Evolutionary conservation across 2,329 filamentous ascomycete genomes (phyloP).

Genomic region (Penicillium digitatum): DNA sequence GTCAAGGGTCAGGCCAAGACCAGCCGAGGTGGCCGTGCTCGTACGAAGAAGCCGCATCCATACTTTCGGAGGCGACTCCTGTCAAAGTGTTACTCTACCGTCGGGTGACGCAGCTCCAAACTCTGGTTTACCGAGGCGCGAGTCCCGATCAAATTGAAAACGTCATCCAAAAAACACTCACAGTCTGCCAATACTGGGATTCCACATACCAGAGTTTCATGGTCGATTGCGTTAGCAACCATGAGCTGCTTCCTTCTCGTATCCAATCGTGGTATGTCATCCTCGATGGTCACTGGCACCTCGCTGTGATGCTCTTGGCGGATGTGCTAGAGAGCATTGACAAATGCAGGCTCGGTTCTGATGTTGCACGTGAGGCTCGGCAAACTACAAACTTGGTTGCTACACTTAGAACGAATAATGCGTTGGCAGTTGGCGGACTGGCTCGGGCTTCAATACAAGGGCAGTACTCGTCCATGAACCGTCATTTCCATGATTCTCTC

Average conservation of each 20-base stretch:
- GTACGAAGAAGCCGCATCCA: conserved; percentile 49
- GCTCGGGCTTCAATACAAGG: conserved; percentile 47
- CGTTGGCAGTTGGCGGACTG: conserved; percentile 48
- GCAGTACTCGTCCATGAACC: conserved; percentile 5
- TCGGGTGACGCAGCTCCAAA: conserved; percentile 55
- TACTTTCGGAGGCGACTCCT: conserved; percentile 52
- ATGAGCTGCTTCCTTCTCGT: conserved; percentile 49
- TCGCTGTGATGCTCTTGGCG: conserved; percentile 53
- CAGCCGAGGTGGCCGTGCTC: conserved; percentile 51
- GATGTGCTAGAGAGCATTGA: conserved; percentile 54
- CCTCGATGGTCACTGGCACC: conserved; percentile 56
- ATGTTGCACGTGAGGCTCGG: conserved; percentile 25
- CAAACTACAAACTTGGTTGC: conserved; percentile 34
- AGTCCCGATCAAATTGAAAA: conserved; percentile 45
- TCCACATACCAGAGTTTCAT: conserved; percentile 52
- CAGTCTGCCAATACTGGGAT: conserved; percentile 56
- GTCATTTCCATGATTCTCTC: conserved; percentile 51
- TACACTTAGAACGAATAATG: conserved; percentile 45
- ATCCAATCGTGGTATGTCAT: conserved; percentile 60
- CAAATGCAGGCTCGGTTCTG: conserved; percentile 20
- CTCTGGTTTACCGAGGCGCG: conserved; percentile 44
- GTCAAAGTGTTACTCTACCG: conserved; percentile 59
- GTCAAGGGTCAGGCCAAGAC: conserved; percentile 15
- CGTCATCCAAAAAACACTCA: conserved; percentile 47
- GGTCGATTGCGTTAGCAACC: conserved; percentile 49